A percentile compares a stretch with the other conserved stretches of the same genome.
These are phyloP conservation scores for Micromonas pusilla DNA, from an alignment of 139 green algal genomes.

Conservation along the genomic window DNA sequence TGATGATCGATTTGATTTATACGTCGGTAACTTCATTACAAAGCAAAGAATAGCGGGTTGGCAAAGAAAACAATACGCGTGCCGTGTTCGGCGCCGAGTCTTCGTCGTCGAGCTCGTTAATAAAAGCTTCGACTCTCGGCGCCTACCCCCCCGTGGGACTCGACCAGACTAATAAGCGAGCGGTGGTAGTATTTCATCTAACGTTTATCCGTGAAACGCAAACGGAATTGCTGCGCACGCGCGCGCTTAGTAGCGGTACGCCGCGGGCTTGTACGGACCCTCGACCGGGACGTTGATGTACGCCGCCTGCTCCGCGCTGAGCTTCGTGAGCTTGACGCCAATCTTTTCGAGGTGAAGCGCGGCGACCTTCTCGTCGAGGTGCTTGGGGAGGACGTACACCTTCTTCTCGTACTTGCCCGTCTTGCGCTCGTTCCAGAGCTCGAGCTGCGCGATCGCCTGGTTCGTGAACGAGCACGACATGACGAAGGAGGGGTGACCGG, in stretches of 20 bases:
- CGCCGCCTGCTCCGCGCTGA: conserved; percentile 77
- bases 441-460: conserved; percentile 96
- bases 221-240: too few relatives aligned
- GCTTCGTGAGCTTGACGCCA: conserved; percentile 88
- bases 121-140: too few relatives aligned
- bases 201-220: too few relatives aligned
- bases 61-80: too few relatives aligned
- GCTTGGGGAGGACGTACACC: conserved; percentile 99
- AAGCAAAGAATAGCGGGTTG: too few relatives aligned
- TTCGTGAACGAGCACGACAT: conserved; percentile 99
- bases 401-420: conserved; percentile 97
- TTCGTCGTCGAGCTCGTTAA: too few relatives aligned
- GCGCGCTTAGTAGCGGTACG: conserved; percentile 86
- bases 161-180: too few relatives aligned
- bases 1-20: too few relatives aligned
- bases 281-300: conserved; percentile 94
- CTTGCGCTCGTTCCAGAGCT: conserved; percentile 96
- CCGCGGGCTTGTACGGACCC: conserved; percentile 93
- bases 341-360: conserved; percentile 93
- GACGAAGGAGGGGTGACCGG: conserved; percentile 97
- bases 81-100: too few relatives aligned
- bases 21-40: too few relatives aligned
- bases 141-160: too few relatives aligned
- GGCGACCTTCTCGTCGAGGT: conserved; percentile 99
- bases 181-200: too few relatives aligned